These are phyloP conservation scores for Leishmania aethiopica DNA, from an alignment of 208 protist genomes.

Conservation along the genomic window DNA sequence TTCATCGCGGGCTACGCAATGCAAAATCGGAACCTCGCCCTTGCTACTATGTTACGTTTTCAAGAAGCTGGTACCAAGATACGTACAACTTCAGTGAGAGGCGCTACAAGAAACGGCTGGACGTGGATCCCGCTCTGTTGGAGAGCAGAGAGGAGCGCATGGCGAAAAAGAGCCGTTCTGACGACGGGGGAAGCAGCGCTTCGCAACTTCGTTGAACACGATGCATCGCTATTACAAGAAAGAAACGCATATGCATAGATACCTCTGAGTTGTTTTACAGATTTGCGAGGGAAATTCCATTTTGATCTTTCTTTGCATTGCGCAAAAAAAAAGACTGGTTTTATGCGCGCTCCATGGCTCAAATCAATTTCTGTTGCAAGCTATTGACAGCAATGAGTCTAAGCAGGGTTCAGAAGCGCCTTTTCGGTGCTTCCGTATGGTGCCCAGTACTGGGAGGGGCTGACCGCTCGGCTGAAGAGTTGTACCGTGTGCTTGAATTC, in stretches of 20 bases:
- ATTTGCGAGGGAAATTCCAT: neutral
- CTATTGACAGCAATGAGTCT: neutral
- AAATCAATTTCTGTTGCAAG: too few species aligned
- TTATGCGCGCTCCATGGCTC: neutral
- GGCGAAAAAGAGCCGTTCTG: conserved; percentile 6
- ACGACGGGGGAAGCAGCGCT: neutral
- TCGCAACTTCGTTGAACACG: neutral
- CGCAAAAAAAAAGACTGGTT: neutral
- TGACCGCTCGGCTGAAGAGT: neutral
- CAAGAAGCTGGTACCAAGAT: conserved; percentile 60
- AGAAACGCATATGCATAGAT: neutral
- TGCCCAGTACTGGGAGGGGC: neutral
- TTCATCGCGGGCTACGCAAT: conserved; percentile 63
- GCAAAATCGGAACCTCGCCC: conserved; percentile 34
- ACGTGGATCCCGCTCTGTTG: conserved; percentile 19
- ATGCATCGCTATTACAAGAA: neutral
- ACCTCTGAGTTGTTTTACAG: neutral
- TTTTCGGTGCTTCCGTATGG: neutral
- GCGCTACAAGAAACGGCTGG: conserved; percentile 44
- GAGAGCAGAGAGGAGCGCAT: conserved; percentile 29
- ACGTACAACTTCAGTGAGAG: conserved; percentile 60
- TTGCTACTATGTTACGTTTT: conserved; percentile 70
- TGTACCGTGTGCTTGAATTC: neutral
- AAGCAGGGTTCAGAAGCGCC: too few species aligned
- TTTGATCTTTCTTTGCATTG: neutral